These are phyloP conservation scores for Daedaleopsis sinensis DNA, from an alignment of 768 basidiomycete genomes.

Conservation along the genomic window DNA sequence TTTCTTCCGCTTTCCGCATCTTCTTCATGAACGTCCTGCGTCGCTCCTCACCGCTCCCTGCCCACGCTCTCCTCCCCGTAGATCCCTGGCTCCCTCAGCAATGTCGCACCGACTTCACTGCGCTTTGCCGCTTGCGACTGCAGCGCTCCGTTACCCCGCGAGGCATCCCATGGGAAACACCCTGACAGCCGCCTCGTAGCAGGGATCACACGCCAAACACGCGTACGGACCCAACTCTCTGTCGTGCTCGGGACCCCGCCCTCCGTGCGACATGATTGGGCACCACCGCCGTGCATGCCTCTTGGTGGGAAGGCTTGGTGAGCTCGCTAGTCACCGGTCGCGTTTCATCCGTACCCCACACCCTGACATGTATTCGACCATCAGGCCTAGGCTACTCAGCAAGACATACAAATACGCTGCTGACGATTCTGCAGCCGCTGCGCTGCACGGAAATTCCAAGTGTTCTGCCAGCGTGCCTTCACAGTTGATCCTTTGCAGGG, in stretches of 20 bases:
- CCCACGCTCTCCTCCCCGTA: background rate
- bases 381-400: background rate
- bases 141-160: conserved; percentile 13
- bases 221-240: conserved; percentile 4
- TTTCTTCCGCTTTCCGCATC: background rate
- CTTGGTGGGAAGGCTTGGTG: conserved; percentile 10
- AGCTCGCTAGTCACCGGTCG: background rate
- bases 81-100: background rate
- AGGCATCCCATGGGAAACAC: conserved; percentile 15
- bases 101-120: background rate
- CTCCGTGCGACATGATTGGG: conserved; percentile 18
- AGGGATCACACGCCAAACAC: conserved; percentile 21
- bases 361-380: background rate
- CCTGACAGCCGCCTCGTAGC: conserved; percentile 19
- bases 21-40: background rate
- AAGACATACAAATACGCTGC: too few relatives aligned
- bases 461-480: too few relatives aligned
- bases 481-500: too few relatives aligned
- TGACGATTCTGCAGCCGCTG: too few relatives aligned
- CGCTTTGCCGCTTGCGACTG: conserved; percentile 2
- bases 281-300: background rate
- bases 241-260: conserved; percentile 20
- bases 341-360: background rate
- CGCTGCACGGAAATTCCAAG: too few relatives aligned
- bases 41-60: background rate